Conservation (phyloP, 106 monocot species). For the Triglochin maritima region DNA sequence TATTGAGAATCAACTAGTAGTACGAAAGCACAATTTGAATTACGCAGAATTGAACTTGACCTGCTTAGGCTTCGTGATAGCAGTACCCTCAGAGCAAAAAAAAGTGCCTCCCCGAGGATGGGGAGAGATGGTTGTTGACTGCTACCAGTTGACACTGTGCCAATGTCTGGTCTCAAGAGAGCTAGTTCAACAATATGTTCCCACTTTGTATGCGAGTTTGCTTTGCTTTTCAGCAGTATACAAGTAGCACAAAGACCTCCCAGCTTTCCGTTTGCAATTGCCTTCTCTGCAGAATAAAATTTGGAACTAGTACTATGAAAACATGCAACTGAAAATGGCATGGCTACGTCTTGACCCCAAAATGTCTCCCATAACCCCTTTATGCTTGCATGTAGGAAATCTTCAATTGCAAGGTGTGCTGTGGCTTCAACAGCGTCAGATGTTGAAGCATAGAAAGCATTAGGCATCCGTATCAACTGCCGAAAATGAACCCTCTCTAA, state of each 20-base stretch:
- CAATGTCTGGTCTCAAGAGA: constrained; percentile 80
- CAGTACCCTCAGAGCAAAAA: constrained; percentile 79
- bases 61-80: constrained; percentile 71
- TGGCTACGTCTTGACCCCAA: constrained; percentile 57
- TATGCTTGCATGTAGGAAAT: constrained; percentile 78
- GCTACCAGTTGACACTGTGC: constrained; percentile 27
- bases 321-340: constrained; percentile 86
- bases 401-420: constrained; percentile 90
- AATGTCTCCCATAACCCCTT: constrained; percentile 97
- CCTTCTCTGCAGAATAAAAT: constrained; percentile 94
- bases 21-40: constrained; percentile 73
- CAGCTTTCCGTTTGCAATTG: constrained; percentile 79
- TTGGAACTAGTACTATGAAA: constrained; percentile 76
- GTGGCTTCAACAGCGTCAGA: constrained; percentile 81
- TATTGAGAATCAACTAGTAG: constrained; percentile 80
- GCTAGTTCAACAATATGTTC: constrained; percentile 84
- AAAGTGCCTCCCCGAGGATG: constrained; percentile 83
- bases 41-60: constrained; percentile 38
- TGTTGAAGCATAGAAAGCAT: constrained; percentile 72
- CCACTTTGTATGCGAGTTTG: constrained; percentile 62
- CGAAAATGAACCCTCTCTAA: constrained; percentile 73
- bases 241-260: constrained; percentile 80
- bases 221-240: constrained; percentile 46
- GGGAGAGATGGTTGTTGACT: constrained; percentile 43
- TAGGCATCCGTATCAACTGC: constrained; percentile 96